Evolutionary conservation across 2,329 filamentous ascomycete genomes (phyloP), one percentile per base, ranked within the genome.

Genomic region (Colletotrichum orbiculare): DNA sequence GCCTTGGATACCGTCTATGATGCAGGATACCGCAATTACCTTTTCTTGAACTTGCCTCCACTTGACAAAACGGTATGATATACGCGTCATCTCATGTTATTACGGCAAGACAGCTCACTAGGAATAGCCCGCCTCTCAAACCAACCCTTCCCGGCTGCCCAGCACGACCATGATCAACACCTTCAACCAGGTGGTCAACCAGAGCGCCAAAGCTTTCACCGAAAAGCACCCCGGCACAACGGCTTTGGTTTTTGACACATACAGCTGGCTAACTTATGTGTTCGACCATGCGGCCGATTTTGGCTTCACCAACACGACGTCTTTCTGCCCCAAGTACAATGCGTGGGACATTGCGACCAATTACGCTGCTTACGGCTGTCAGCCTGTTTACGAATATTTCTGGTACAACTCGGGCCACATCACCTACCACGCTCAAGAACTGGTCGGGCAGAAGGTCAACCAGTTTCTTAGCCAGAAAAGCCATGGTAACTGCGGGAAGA

Each of bases 21-120:
- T 4, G 80, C 80, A 15, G 84, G 83, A 15, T 81, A 82, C 70
- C 76, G 81, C 17, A 84, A 83, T 69, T 80, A 85, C 42, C 71
- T 87, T 7, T 81, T 86, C 67, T 73, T 86, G 72, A 83, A 84
- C 47, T 73, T 86, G 2, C 83, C 84, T 1, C 83, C 84, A 0
- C 71, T 85, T 2, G 79, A 81, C 33, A 65, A 61, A 9, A 61
- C 53, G 1, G 62, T 65, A 43, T 0, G 52, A 7, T 1, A 9
- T 3, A 1, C 4, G 25, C 7, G 6, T 41, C 9, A 0, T n/a
- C n/a, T 12, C 15, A 0, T n/a, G 5, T 6, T 7, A 8, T 8
- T 6, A 9, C 12, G 2, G 37, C 48, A 49, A 11, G 50, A 17
- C 3, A 0, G 12, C 12, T 25, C 25, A 25, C 25, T 25, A 25